These are phyloP conservation scores for Phytophthora vignae DNA, from an alignment of 352 stramenopile species.

Conservation along the genomic window DNA sequence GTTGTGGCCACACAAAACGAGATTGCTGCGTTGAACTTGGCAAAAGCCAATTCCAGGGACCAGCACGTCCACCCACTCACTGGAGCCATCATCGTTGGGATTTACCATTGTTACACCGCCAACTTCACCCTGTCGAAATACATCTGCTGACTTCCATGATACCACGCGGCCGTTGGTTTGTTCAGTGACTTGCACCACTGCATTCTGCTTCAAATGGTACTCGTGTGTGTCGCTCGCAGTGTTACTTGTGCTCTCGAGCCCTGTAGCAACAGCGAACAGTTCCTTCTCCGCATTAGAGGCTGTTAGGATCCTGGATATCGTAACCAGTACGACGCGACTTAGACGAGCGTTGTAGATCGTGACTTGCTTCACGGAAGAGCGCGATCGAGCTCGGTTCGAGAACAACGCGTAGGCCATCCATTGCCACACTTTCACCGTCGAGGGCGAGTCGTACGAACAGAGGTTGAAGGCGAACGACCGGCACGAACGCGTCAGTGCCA, in stretches of 20 bases:
- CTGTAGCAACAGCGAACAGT: neutral
- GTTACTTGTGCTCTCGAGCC: neutral
- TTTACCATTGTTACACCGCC: neutral
- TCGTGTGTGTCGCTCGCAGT: neutral
- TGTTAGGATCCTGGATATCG: neutral
- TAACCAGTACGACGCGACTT: neutral
- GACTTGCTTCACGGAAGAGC: neutral
- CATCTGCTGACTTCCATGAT: neutral
- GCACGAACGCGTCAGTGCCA: neutral
- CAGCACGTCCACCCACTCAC: neutral
- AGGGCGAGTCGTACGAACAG: neutral
- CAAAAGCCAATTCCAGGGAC: neutral
- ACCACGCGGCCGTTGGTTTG: neutral
- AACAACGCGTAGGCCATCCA: neutral
- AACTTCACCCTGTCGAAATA: neutral
- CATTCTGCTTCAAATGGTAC: neutral
- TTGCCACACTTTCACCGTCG: neutral
- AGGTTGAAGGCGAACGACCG: neutral
- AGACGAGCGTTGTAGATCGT: neutral
- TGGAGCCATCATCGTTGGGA: neutral
- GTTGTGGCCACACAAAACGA: neutral
- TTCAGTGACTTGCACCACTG: neutral
- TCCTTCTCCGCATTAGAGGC: neutral
- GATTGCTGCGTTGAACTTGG: neutral
- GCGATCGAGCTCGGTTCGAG: neutral